phyloP scores from a whole-genome alignment of 176 grass and related monocot genomes.

The Cenchrus americanus region DNA sequence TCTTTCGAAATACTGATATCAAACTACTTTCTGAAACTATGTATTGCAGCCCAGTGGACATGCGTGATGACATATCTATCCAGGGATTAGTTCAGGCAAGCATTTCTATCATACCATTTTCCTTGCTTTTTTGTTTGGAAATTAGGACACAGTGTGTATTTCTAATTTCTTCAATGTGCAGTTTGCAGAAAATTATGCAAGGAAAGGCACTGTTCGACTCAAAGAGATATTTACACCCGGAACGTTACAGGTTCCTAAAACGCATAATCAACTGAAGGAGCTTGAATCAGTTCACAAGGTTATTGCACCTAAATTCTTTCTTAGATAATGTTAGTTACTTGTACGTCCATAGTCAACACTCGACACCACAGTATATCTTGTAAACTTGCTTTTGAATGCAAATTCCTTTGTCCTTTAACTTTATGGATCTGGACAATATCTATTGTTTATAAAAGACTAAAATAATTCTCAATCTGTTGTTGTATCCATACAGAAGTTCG shows the following conservation, averaged over 20 bases:
- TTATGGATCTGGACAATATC: neutral
- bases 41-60: slow-evolving; percentile 83
- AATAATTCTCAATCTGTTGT: neutral
- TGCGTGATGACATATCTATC: slow-evolving; percentile 83
- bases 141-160: slow-evolving; percentile 31
- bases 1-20: neutral
- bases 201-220: slow-evolving; percentile 82
- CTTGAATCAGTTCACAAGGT: slow-evolving; percentile 99
- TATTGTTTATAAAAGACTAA: neutral
- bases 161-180: slow-evolving; percentile 40
- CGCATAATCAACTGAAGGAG: slow-evolving; percentile 87
- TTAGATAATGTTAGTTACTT: slow-evolving; percentile 18
- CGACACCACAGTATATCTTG: slow-evolving; percentile 5
- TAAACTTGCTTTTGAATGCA: slow-evolving; percentile 21
- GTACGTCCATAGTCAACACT: neutral
- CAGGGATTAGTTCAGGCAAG: slow-evolving; percentile 84
- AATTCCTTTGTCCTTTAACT: slow-evolving; percentile 2
- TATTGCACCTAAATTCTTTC: slow-evolving; percentile 23
- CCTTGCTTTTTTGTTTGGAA: slow-evolving; percentile 24
- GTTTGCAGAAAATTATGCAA: slow-evolving; percentile 98
- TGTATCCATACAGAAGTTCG: slow-evolving; percentile 23
- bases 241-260: slow-evolving; percentile 83
- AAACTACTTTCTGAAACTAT: slow-evolving; percentile 30
- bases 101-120: slow-evolving; percentile 32
- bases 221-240: slow-evolving; percentile 96